These are phyloP conservation scores for Cajanus cajan DNA, from an alignment of 306 rosid species.

Conservation along the genomic window DNA sequence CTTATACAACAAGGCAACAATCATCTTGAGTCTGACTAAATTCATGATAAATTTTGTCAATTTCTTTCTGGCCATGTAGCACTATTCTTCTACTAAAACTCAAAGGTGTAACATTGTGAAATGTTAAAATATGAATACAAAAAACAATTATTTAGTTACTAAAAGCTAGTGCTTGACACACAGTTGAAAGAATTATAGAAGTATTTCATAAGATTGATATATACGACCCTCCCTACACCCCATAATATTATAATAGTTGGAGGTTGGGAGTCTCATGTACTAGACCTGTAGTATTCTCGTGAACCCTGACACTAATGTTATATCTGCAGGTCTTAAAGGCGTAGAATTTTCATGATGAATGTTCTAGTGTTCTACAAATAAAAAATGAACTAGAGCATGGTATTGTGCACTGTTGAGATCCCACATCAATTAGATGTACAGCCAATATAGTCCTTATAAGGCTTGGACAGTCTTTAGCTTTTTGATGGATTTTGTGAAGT, in stretches of 20 bases:
- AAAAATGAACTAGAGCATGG: neutral
- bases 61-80: neutral
- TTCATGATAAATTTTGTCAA: neutral
- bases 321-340: neutral
- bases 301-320: neutral
- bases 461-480: neutral
- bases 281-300: neutral
- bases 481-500: neutral
- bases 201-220: neutral
- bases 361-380: constrained; percentile 8
- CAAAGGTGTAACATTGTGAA: neutral
- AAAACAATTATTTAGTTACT: too few relatives aligned
- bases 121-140: neutral
- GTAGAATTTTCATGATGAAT: constrained; percentile 15
- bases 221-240: neutral
- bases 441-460: neutral
- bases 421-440: neutral
- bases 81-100: neutral
- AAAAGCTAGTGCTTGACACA: too few relatives aligned
- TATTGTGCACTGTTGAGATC: neutral
- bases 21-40: neutral
- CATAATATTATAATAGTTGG: neutral
- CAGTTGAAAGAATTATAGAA: too few relatives aligned
- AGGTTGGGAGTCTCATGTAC: neutral
- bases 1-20: constrained; percentile 15